Conservation (phyloP, 202 grass and related monocot species). For the Dendrocalamus latiflorus region DNA sequence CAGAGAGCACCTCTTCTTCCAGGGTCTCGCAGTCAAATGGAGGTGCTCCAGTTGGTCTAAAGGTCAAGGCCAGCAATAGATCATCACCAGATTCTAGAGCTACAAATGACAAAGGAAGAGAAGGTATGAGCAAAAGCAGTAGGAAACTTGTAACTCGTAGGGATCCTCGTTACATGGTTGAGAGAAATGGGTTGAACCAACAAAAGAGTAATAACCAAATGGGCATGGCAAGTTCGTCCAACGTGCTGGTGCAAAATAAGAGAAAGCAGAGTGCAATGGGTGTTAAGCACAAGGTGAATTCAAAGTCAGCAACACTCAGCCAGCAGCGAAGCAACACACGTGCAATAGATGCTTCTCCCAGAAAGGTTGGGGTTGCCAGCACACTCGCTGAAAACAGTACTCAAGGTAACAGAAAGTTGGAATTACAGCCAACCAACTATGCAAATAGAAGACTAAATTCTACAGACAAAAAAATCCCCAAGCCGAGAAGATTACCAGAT, state of each 20-base stretch:
- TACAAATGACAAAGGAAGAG: conserved; percentile 52
- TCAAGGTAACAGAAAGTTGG: conserved; percentile 31
- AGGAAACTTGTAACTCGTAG: conserved; percentile 27
- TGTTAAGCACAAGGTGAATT: conserved; percentile 30
- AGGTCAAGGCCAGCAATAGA: conserved; percentile 38
- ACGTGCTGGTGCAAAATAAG: conserved; percentile 53
- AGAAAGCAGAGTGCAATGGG: conserved; percentile 46
- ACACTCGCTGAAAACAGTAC: conserved; percentile 33
- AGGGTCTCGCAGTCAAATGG: conserved; percentile 32
- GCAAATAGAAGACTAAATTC: conserved; percentile 35
- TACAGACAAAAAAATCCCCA: conserved; percentile 27
- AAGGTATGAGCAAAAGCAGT: conserved; percentile 19
- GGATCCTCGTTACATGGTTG: conserved; percentile 15
- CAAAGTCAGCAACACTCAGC: conserved; percentile 30
- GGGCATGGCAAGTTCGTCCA: conserved; percentile 15
- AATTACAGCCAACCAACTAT: conserved; percentile 15
- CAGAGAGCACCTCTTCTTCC: conserved; percentile 29
- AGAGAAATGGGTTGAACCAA: conserved; percentile 22
- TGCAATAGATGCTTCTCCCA: conserved; percentile 38
- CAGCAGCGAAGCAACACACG: conserved; percentile 29
- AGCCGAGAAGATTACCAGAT: conserved; percentile 39
- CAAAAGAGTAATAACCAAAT: conserved; percentile 31
- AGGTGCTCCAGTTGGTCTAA: conserved; percentile 37
- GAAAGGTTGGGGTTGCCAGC: conserved; percentile 32
- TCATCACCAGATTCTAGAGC: conserved; percentile 35